Base-by-base conservation (phyloP, 129 eudicot genomes). In the Chrysanthemum lavandulifolium region DNA sequence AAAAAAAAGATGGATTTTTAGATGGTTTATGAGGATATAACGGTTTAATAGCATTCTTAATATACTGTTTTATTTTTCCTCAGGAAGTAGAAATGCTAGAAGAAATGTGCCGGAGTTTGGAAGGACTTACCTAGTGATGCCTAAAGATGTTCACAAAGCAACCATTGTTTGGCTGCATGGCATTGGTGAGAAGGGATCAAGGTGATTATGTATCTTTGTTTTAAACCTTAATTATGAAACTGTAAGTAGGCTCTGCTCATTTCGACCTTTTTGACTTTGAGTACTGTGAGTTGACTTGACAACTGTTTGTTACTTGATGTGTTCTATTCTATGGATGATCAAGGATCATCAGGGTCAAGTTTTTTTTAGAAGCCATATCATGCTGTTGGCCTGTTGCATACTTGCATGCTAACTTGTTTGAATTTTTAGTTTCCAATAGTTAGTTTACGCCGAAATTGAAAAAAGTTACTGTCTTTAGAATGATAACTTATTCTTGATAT, bases 141-240 rank as follows among this genome's bases (percentile, higher is more conserved):
- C 97, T 16, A 86, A 85, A 84, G 96, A 89, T 40, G 80, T 60
- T 71, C 97, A 91, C 78, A 81, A 82, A 70, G 88, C 97, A 60
- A 91, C 96, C 53, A 84, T 91, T 31, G 88, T 91, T 69, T 91
- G 97, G 97, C 74, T 91, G 56, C 97, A 91, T 79, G 97, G 91
- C 40, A 80, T 88, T 61, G 97, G 97, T 47, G 97, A 88, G 68
- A 81, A 81, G 48, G 97, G 96, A 77, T 82, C 88, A 54, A 91
- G 97, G 97, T 91, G 69, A 75, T 65, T 61, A 65, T 69, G 27
- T 55, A 51, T 74, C 23, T 52, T 74, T 73, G 19, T 2, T 48
- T 48, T 14, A 63, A 50, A 10, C 50, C 36, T 21, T 7, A 40
- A 40, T 33, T 33, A 0, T 33, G 40, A n/a, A 69, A 29, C 29